Base-by-base conservation (phyloP, 2,329 filamentous ascomycete genomes). In the Lizonia empirigonia region DNA sequence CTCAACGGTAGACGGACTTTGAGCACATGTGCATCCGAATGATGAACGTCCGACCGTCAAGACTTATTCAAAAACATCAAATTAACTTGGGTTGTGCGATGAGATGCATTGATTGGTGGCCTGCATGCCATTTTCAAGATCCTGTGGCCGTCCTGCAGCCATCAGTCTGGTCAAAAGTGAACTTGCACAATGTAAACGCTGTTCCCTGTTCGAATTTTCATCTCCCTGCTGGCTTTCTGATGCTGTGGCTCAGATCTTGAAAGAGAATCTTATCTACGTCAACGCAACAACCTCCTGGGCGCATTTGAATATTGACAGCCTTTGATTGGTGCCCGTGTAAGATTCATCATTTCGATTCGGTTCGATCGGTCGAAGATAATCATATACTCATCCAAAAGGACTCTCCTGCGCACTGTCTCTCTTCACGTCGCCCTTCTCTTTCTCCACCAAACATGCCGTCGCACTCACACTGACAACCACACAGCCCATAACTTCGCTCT, bases 401-500 rank as follows among this genome's bases (percentile, higher is more conserved):
- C 56, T 55, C 10, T 64, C 58, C 29, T 65, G 58, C 22, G 62
- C 52, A 36, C 62, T 65, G 23, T 65, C 62, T 18, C 62, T 58
- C 35, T 65, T 65, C 15, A 46, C 5, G 10, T 13, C 24, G 1
- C 36, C 50, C 10, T 36, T 53, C 29, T 63, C 62, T 36, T 63
- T 65, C 51, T 68, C 64, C 12, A 70, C 63, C 40, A 67, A 68
- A 36, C 63, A 65, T 5, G 68, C 68, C 3, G 69, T 72, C 5
- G 68, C 69, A 27, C 67, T 67, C 3, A 60, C 60, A 42, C 60
- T 69, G n/a, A 72, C 63, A 23, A 70, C 66, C 5, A 69, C 56
- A 42, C 70, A 72, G 2, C 69, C 68, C 29, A 71, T 45, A 4
- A 71, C 56, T 47, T 72, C 69, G 41, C 60, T 67, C 41, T 71